Evolutionary conservation across 1,284 basidiomycete species (phyloP).

Genomic region (Ustilago loliicola): DNA sequence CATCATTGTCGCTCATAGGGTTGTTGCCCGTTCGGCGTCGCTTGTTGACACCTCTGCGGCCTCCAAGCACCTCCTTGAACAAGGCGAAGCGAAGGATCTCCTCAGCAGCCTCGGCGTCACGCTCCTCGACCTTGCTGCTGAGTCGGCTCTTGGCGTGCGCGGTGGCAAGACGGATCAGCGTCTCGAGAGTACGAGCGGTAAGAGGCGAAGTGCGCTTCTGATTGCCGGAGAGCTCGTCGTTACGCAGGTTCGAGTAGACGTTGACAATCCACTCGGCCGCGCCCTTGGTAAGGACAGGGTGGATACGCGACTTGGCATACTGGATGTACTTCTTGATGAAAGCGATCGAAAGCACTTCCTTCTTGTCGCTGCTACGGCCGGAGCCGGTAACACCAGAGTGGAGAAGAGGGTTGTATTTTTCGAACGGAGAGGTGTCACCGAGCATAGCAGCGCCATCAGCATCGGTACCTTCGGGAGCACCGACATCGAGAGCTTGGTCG

Average conservation of each 20-base stretch:
- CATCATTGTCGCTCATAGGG: conserved; percentile 53
- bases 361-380: conserved; percentile 70
- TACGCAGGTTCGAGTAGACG: conserved; percentile 90
- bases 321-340: conserved; percentile 99
- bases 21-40: conserved; percentile 60
- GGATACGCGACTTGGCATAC: conserved; percentile 85
- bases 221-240: conserved; percentile 91
- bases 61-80: conserved; percentile 94
- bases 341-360: conserved; percentile 88
- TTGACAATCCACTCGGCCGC: conserved; percentile 95
- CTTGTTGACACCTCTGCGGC: conserved; percentile 74
- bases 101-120: conserved; percentile 91
- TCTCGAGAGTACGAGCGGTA: conserved; percentile 98
- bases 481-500: conserved; percentile 72
- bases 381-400: conserved; percentile 81
- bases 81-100: conserved; percentile 96
- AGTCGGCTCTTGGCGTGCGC: conserved; percentile 97
- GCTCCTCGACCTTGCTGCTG: conserved; percentile 84
- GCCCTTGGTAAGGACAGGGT: conserved; percentile 86
- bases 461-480: conserved; percentile 59
- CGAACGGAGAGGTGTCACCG: conserved; percentile 73
- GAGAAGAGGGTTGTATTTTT: conserved; percentile 95
- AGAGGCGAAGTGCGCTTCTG: conserved; percentile 96
- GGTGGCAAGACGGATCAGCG: conserved; percentile 95
- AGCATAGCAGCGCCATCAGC: conserved; percentile 58